Conservation (phyloP, 169 alveolate genomes). For the Cryptosporidium sp. region DNA sequence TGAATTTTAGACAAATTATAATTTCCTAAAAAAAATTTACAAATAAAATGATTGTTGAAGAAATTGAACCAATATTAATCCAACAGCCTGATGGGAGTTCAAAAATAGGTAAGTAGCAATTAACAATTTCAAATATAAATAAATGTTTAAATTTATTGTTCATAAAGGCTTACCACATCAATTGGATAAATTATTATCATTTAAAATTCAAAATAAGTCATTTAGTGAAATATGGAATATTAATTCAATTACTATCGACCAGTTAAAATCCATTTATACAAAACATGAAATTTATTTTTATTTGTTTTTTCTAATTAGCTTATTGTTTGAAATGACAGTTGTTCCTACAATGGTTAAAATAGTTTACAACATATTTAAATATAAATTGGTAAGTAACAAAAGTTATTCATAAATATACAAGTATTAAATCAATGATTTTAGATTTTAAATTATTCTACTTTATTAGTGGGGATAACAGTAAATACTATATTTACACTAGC, state of each 20-base stretch:
- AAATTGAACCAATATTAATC: constrained; percentile 62
- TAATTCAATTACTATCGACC: constrained; percentile 49
- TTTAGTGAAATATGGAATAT: constrained; percentile 50
- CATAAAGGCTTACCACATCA: constrained; percentile 44
- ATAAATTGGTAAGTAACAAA: constrained; percentile 51
- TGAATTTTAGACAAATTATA: neutral
- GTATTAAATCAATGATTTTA: neutral
- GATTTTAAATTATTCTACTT: constrained; percentile 24
- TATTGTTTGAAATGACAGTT: constrained; percentile 51
- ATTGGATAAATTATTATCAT: constrained; percentile 45
- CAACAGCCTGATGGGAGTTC: constrained; percentile 76
- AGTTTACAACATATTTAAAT: constrained; percentile 26
- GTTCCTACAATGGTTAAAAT: constrained; percentile 36
- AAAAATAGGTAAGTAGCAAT: constrained; percentile 42
- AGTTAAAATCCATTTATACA: constrained; percentile 32
- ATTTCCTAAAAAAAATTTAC: neutral
- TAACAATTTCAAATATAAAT: neutral
- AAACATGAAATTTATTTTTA: constrained; percentile 73
- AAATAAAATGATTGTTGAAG: constrained; percentile 35
- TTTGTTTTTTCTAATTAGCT: constrained; percentile 38
- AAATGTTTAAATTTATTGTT: neutral
- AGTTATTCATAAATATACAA: neutral
- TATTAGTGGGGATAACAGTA: constrained; percentile 21
- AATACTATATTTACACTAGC: constrained; percentile 26
- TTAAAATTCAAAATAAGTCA: constrained; percentile 20